A percentile compares a stretch with the other conserved stretches of the same genome.
phyloP scores from a whole-genome alignment of 2,329 filamentous ascomycete genomes.

The Pseudogymnoascus sp. region DNA sequence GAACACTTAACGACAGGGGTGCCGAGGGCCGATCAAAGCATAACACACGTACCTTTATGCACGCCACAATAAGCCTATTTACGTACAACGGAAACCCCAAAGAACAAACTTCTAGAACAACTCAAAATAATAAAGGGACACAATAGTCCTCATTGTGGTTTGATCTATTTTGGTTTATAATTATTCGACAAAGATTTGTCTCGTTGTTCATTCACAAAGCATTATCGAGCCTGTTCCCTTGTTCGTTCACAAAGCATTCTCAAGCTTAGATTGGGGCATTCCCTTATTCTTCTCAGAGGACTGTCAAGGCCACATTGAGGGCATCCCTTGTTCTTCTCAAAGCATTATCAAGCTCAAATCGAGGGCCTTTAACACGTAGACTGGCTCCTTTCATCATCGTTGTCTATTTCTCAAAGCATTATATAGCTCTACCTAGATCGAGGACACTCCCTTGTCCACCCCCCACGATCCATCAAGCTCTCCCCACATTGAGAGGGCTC shows the following conservation, averaged over 20 bases:
- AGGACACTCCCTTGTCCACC: neutral
- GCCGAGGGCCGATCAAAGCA: conserved; percentile 6
- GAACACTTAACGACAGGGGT: conserved; percentile 7
- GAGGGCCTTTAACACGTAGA: neutral
- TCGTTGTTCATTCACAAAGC: neutral
- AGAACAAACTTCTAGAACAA: conserved; percentile 4
- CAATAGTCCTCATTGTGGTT: neutral
- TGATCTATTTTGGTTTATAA: neutral
- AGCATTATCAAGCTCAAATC: neutral
- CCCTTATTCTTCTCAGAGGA: neutral
- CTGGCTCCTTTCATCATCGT: neutral
- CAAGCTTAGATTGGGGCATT: no score
- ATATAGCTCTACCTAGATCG: neutral
- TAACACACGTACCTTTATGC: neutral
- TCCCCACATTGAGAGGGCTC: conserved; percentile 46
- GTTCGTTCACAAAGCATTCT: neutral
- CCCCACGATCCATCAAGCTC: neutral
- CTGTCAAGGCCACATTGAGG: neutral
- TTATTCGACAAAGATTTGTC: neutral
- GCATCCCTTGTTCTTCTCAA: neutral
- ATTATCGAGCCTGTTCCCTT: neutral
- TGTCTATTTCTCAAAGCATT: neutral
- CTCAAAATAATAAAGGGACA: neutral
- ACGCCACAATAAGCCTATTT: conserved; percentile 1
- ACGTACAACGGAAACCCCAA: neutral